Conservation (phyloP, 352 stramenopile species). For the Albugo laibachii region DNA sequence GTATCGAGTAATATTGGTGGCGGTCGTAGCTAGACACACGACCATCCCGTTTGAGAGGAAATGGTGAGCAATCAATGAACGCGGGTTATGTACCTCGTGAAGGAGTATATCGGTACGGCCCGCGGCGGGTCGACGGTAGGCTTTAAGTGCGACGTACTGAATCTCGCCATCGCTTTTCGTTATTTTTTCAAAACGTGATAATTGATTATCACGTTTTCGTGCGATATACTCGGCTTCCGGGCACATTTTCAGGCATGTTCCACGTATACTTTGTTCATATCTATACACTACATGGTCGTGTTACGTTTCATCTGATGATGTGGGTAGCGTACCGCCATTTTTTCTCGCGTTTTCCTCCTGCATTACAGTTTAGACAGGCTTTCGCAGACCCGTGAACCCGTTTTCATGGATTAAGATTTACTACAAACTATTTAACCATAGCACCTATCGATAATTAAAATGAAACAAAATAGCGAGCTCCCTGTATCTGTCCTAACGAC, state of each 20-base stretch:
- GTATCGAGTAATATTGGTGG: conserved; percentile 17
- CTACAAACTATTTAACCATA: too few relatives aligned
- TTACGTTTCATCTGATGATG: too few relatives aligned
- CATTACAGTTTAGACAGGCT: too few relatives aligned
- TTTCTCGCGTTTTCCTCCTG: too few relatives aligned
- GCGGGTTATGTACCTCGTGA: not conserved
- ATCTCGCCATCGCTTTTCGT: not conserved
- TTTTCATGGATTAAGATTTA: too few relatives aligned
- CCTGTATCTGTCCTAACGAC: too few relatives aligned
- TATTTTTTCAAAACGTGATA: conserved; percentile 11
- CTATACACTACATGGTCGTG: too few relatives aligned
- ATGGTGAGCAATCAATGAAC: not conserved
- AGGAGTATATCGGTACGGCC: conserved; percentile 6
- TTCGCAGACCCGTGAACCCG: too few relatives aligned
- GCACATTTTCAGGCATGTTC: conserved; percentile 8
- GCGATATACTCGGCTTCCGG: conserved; percentile 2
- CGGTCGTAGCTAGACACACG: conserved; percentile 13
- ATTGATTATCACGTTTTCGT: conserved; percentile 5
- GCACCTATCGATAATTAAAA: too few relatives aligned
- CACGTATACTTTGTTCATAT: not conserved
- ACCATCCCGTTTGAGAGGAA: not conserved
- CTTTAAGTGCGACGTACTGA: conserved; percentile 8
- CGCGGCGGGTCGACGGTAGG: conserved; percentile 11
- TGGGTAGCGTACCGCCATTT: too few relatives aligned
- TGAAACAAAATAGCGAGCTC: too few relatives aligned